Percentiles rank a stretch among this genome's conserved stretches.
Conservation (phyloP, 768 basidiomycete genomes). For the Neoboletus magnificus region DNA sequence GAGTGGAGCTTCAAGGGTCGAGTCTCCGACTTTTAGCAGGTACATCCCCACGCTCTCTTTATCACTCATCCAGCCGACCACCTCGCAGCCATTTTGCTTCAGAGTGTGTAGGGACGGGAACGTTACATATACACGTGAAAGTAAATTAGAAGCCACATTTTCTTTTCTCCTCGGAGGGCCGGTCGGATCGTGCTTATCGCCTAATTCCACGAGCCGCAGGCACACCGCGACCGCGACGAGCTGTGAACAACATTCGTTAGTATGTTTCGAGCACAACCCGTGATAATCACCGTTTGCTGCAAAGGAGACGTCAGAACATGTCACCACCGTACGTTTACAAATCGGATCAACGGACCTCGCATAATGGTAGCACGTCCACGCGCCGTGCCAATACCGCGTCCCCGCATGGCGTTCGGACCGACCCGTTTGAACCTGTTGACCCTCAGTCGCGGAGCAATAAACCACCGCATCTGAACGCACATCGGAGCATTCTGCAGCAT, state of each 20-base stretch:
- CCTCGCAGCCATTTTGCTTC: background rate
- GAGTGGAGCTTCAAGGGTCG: conserved; percentile 93
- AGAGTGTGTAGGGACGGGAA: conserved; percentile 3
- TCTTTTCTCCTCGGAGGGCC: conserved; percentile 1
- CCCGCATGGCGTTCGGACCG: conserved; percentile 97
- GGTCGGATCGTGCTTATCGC: conserved; percentile 45
- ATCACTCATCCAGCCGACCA: background rate
- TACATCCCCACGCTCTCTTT: background rate
- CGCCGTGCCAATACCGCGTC: conserved; percentile 98
- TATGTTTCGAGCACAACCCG: conserved; percentile 6
- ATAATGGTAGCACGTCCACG: conserved; percentile 98
- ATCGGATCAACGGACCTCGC: conserved; percentile 64
- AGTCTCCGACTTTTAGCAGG: conserved; percentile 74
- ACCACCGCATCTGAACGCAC: conserved; percentile 46
- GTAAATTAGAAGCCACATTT: conserved; percentile 7
- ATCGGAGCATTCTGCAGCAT: conserved; percentile 99
- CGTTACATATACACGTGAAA: conserved; percentile 15
- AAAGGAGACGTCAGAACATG: conserved; percentile 17
- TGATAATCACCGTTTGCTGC: conserved; percentile 69
- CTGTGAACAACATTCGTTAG: conserved; percentile 37
- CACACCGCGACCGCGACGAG: conserved; percentile 85
- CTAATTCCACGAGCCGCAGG: conserved; percentile 76
- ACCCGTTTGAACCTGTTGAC: conserved; percentile 92
- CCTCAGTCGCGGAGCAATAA: conserved; percentile 8
- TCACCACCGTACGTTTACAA: conserved; percentile 4